phyloP scores from a whole-genome alignment of 495 filamentous ascomycete species.

The Endocarpon pusillum region DNA sequence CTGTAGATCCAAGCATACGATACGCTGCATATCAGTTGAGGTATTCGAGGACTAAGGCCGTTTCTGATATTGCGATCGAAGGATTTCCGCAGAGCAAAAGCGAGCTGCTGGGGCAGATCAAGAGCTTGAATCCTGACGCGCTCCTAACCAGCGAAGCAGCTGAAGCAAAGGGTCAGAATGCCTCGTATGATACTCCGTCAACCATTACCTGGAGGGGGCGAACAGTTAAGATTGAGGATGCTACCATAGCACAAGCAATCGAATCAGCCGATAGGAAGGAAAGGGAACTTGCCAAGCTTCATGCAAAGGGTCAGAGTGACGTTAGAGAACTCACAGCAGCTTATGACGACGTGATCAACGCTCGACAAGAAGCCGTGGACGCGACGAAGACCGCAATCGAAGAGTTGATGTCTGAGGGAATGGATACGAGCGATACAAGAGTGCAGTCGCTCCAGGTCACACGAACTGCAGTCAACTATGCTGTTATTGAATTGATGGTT shows the following conservation, averaged over 20 bases:
- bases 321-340: constrained; percentile 41
- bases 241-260: constrained; percentile 67
- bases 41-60: constrained; percentile 63
- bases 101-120: constrained; percentile 44
- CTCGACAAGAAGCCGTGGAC: constrained; percentile 89
- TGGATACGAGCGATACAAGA: constrained; percentile 65
- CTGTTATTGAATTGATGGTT: constrained; percentile 83
- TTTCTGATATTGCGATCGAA: constrained; percentile 57
- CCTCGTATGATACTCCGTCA: constrained; percentile 40
- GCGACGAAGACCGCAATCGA: constrained; percentile 85
- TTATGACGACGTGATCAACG: constrained; percentile 78
- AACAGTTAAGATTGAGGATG: constrained; percentile 80
- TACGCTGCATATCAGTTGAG: constrained; percentile 87
- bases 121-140: constrained; percentile 53
- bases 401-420: constrained; percentile 64
- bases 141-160: constrained; percentile 42
- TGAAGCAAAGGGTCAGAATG: constrained; percentile 33
- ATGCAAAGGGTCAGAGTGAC: constrained; percentile 19
- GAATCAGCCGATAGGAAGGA: constrained; percentile 37
- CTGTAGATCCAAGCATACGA: constrained; percentile 81
- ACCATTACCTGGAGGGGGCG: constrained; percentile 77
- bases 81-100: constrained; percentile 49
- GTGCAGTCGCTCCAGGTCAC: constrained; percentile 92
- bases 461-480: constrained; percentile 80
- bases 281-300: constrained; percentile 35